A percentile compares a stretch with the other conserved stretches of the same genome.
Evolutionary conservation across 2,329 filamentous ascomycete species (phyloP).

Genomic region (Tolypocladium sp.): DNA sequence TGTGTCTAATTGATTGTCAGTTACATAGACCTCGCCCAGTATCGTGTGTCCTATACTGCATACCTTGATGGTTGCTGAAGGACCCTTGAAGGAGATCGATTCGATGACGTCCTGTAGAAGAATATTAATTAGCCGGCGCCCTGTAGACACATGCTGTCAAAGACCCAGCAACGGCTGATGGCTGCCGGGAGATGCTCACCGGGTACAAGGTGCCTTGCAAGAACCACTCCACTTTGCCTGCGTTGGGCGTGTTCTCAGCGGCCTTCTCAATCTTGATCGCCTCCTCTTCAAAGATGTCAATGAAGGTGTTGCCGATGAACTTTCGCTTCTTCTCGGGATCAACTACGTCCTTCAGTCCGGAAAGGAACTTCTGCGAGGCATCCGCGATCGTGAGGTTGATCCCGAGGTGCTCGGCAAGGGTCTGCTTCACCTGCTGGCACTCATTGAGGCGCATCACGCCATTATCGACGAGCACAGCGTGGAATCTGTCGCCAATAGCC

Average conservation of each 20-base stretch:
- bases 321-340: constrained; percentile 83
- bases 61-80: constrained; percentile 40
- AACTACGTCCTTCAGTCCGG: constrained; percentile 61
- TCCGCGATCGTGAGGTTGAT: constrained; percentile 89
- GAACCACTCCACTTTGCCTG: constrained; percentile 77
- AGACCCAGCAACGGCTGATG: neutral
- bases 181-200: constrained; percentile 15
- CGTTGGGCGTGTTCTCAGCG: constrained; percentile 54
- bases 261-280: constrained; percentile 60
- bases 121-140: neutral
- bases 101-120: constrained; percentile 30
- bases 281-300: constrained; percentile 68
- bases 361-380: constrained; percentile 68
- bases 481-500: constrained; percentile 52
- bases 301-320: constrained; percentile 67
- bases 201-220: constrained; percentile 81
- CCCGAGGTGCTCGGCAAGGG: constrained; percentile 66
- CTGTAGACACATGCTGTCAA: too few relatives aligned
- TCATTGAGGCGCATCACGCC: constrained; percentile 75
- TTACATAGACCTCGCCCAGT: neutral
- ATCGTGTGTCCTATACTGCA: constrained; percentile 6
- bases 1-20: constrained; percentile 17
- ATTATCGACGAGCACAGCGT: constrained; percentile 79
- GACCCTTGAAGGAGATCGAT: constrained; percentile 36
- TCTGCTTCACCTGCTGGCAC: constrained; percentile 71